These are phyloP conservation scores for Pseudonitzschia pungens DNA, from an alignment of 108 stramenopile species.

Conservation along the genomic window DNA sequence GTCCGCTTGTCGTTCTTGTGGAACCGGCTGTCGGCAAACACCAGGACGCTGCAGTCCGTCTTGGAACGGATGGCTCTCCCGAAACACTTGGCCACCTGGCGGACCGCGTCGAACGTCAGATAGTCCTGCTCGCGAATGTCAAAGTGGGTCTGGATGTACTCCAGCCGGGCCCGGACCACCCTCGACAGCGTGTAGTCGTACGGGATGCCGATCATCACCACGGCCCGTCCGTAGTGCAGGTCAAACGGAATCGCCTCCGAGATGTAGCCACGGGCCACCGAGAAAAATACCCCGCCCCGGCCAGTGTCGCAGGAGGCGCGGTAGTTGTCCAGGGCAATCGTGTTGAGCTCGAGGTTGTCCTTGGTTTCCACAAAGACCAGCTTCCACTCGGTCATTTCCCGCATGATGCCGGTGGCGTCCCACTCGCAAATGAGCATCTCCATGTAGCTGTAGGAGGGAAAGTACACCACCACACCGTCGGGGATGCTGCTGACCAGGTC, in stretches of 20 bases:
- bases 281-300: conserved; percentile 91
- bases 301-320: conserved; percentile 90
- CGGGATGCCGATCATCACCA: conserved; percentile 92
- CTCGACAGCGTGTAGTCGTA: conserved; percentile 93
- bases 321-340: conserved; percentile 90
- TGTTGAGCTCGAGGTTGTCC: conserved; percentile 91
- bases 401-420: conserved; percentile 80
- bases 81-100: conserved; percentile 82
- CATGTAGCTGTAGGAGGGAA: conserved; percentile 93
- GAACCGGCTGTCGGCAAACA: conserved; percentile 81
- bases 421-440: conserved; percentile 80
- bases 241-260: conserved; percentile 97
- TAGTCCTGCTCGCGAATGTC: conserved; percentile 87
- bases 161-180: conserved; percentile 84
- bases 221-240: conserved; percentile 89
- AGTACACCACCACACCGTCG: conserved; percentile 90
- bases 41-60: conserved; percentile 84
- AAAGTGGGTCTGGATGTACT: conserved; percentile 78
- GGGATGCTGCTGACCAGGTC: conserved; percentile 77
- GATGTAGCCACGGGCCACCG: conserved; percentile 91
- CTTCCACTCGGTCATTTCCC: conserved; percentile 78
- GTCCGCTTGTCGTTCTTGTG: conserved; percentile 82
- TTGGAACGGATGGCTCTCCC: conserved; percentile 84
- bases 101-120: conserved; percentile 85
- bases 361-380: conserved; percentile 94